Evolutionary conservation across 768 basidiomycete species (phyloP).

Genomic region (Mrakia hoshinonis): DNA sequence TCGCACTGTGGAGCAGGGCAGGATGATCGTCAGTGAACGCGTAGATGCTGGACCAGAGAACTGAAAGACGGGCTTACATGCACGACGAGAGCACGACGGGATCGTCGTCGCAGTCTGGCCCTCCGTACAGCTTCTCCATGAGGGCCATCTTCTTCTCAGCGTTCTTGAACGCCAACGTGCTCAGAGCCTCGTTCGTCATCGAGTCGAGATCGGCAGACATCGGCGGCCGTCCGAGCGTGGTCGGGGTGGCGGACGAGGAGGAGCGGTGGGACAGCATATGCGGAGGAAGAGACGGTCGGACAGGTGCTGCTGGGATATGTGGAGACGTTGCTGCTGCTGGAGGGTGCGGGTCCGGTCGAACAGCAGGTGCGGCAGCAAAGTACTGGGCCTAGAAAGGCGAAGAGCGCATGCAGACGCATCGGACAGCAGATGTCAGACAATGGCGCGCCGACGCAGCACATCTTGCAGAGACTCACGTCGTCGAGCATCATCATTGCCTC

Average conservation of each 20-base stretch:
- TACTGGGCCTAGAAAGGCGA: background rate
- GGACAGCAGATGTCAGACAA: too few species aligned
- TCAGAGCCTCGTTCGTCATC: constrained; percentile 8
- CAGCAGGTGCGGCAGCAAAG: background rate
- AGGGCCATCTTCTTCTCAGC: constrained; percentile 17
- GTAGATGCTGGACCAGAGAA: background rate
- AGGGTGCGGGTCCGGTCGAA: background rate
- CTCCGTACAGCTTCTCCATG: constrained; percentile 3
- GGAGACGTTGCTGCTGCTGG: background rate
- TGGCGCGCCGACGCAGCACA: background rate
- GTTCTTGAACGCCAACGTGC: background rate
- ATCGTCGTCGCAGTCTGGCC: constrained; percentile 1
- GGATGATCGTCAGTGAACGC: background rate
- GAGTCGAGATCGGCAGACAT: background rate
- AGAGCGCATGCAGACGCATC: background rate
- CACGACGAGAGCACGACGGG: background rate
- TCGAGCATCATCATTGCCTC: constrained; percentile 8
- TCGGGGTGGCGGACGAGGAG: background rate
- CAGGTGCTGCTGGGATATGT: too few species aligned
- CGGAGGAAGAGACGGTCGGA: background rate
- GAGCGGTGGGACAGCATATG: background rate
- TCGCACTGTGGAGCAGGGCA: background rate
- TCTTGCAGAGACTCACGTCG: background rate
- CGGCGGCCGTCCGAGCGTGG: background rate
- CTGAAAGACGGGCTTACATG: background rate